phyloP scores from a whole-genome alignment of 2,329 filamentous ascomycete genomes.

The Alternaria triticina region DNA sequence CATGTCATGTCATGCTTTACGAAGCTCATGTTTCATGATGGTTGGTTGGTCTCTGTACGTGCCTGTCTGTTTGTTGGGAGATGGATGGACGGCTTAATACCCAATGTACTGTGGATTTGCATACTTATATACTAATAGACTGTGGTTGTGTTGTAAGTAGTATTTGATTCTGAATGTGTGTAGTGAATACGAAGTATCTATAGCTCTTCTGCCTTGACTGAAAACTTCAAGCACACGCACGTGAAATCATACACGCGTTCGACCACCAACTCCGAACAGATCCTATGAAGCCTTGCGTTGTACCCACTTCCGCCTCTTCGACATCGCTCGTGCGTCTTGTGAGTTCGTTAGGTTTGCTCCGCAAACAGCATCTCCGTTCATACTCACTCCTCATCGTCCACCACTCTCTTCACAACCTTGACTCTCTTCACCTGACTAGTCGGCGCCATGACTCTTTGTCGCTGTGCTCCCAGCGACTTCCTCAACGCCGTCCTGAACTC shows the following conservation, averaged over 20 bases:
- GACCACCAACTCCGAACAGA: background rate
- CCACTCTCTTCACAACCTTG: background rate
- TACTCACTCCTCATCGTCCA: constrained; percentile 4
- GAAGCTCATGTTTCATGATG: background rate
- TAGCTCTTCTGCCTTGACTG: too few species aligned
- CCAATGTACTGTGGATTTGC: background rate
- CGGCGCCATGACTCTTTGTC: constrained; percentile 21
- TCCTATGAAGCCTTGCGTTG: background rate
- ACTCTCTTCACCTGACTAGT: constrained; percentile 2
- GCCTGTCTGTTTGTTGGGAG: background rate
- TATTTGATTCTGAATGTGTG: background rate
- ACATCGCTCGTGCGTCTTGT: background rate
- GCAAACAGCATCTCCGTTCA: background rate
- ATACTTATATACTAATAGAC: background rate
- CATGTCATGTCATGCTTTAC: background rate
- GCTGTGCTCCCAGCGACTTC: constrained; percentile 24
- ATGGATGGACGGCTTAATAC: background rate
- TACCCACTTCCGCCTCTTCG: background rate
- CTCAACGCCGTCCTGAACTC: constrained; percentile 25
- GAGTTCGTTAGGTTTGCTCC: background rate
- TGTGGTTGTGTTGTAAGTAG: background rate
- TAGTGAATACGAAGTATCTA: background rate
- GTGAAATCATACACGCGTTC: background rate
- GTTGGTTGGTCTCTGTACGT: background rate
- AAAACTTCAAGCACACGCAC: background rate